Conservation (phyloP, 2,329 filamentous ascomycete species). For the Trichophyton verrucosum region DNA sequence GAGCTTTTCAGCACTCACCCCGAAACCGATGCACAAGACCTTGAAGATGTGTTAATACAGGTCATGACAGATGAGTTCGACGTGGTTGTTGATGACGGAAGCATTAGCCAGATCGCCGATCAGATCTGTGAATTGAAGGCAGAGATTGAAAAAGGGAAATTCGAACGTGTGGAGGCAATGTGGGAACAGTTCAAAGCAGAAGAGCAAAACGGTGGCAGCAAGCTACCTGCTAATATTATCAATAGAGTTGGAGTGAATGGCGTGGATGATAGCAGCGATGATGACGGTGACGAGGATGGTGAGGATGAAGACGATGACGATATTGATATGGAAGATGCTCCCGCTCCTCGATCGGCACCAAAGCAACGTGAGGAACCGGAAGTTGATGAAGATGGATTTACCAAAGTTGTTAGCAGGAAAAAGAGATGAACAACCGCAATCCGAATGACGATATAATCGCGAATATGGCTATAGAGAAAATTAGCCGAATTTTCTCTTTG, state of each 20-base stretch:
- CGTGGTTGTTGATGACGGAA: slow-evolving; percentile 82
- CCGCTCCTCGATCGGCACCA: slow-evolving; percentile 25
- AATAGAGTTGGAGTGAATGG: slow-evolving; percentile 30
- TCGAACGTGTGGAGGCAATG: slow-evolving; percentile 52
- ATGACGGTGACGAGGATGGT: slow-evolving; percentile 45
- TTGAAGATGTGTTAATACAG: slow-evolving; percentile 75
- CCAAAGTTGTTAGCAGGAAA: slow-evolving; percentile 59
- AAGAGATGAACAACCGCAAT: slow-evolving; percentile 30
- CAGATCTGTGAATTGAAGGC: slow-evolving; percentile 57
- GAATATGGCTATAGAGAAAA: not conserved
- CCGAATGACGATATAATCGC: not conserved
- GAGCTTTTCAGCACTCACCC: slow-evolving; percentile 57
- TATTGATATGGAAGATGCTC: slow-evolving; percentile 58
- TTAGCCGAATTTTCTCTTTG: not conserved
- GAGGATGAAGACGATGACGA: slow-evolving; percentile 38
- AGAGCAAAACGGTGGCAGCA: slow-evolving; percentile 34
- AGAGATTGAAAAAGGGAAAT: slow-evolving; percentile 53
- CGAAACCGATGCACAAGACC: slow-evolving; percentile 59
- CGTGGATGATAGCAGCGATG: slow-evolving; percentile 45
- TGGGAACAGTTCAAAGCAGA: slow-evolving; percentile 34
- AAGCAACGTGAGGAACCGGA: slow-evolving; percentile 57
- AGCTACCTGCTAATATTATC: slow-evolving; percentile 17
- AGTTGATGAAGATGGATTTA: slow-evolving; percentile 72
- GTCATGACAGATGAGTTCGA: slow-evolving; percentile 96
- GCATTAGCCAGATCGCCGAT: slow-evolving; percentile 58